phyloP scores from a whole-genome alignment of 2,329 filamentous ascomycete species.

The Graphilbum fragrans region DNA sequence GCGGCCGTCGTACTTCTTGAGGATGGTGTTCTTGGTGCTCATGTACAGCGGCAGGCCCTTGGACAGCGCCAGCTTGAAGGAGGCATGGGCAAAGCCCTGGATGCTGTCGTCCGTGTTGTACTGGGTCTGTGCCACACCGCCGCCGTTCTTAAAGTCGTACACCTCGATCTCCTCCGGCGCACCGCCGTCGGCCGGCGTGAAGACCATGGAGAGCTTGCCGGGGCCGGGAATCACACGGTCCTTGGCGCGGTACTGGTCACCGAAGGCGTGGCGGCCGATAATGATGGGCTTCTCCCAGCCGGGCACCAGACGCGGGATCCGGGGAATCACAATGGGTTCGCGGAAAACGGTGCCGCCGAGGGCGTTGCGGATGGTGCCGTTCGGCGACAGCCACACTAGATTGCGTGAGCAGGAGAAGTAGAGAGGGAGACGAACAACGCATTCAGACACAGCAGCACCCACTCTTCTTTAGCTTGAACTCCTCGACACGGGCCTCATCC shows the following conservation, averaged over 20 bases:
- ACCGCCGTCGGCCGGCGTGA: slow-evolving; percentile 68
- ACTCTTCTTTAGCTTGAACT: slow-evolving; percentile 99
- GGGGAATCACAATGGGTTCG: slow-evolving; percentile 92
- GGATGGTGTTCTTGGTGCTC: slow-evolving; percentile 99
- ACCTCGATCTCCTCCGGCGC: slow-evolving; percentile 80
- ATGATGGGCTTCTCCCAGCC: slow-evolving; percentile 99
- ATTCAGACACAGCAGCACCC: no score
- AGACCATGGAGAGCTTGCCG: slow-evolving; percentile 90
- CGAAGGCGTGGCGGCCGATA: slow-evolving; percentile 95
- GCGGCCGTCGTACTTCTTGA: slow-evolving; percentile 96
- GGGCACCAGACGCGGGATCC: slow-evolving; percentile 83
- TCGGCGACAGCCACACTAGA: slow-evolving; percentile 93
- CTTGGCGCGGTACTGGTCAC: slow-evolving; percentile 96
- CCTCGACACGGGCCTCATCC: slow-evolving; percentile 89
- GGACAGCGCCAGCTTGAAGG: slow-evolving; percentile 85
- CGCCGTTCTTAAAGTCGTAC: slow-evolving; percentile 75
- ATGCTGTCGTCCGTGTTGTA: slow-evolving; percentile 99
- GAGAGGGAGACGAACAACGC: slow-evolving; percentile 2
- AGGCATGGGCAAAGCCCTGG: slow-evolving; percentile 84
- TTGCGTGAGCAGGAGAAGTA: slow-evolving; percentile 1
- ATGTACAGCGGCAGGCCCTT: slow-evolving; percentile 93
- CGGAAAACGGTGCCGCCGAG: slow-evolving; percentile 95
- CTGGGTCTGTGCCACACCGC: slow-evolving; percentile 85
- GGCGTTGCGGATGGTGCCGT: slow-evolving; percentile 70
- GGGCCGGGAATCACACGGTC: slow-evolving; percentile 73